phyloP scores from a whole-genome alignment of 2,329 filamentous ascomycete genomes.

The Rhynchosporium agropyri region DNA sequence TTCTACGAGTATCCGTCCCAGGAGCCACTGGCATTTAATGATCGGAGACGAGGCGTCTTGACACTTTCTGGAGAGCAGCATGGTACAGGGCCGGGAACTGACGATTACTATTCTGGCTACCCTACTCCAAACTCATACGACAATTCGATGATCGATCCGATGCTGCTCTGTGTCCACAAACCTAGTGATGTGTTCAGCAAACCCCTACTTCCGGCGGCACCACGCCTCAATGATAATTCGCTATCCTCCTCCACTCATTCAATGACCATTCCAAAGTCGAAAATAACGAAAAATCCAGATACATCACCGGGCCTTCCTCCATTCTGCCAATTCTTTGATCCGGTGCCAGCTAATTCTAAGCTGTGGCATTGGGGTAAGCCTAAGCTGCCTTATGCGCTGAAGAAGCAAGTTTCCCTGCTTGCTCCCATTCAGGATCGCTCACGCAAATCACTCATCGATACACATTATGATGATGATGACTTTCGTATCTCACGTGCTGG shows the following conservation, averaged over 20 bases:
- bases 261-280: background rate
- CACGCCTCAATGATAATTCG: background rate
- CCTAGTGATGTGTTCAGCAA: background rate
- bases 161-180: background rate
- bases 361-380: background rate
- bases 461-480: background rate
- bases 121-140: background rate
- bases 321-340: background rate
- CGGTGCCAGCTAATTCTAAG: background rate
- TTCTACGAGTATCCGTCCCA: background rate
- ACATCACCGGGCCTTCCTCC: background rate
- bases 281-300: background rate
- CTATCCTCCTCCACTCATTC: background rate
- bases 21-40: background rate
- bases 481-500: background rate
- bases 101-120: background rate
- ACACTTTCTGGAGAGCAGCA: background rate
- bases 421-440: background rate
- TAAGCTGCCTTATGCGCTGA: background rate
- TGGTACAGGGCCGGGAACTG: background rate
- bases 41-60: background rate
- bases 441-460: background rate
- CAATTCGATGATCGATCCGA: background rate
- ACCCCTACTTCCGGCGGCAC: background rate
- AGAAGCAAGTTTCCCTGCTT: background rate